These are phyloP conservation scores for Wickerhamomyces silvicola DNA, from an alignment of 805 yeast species.

Conservation along the genomic window DNA sequence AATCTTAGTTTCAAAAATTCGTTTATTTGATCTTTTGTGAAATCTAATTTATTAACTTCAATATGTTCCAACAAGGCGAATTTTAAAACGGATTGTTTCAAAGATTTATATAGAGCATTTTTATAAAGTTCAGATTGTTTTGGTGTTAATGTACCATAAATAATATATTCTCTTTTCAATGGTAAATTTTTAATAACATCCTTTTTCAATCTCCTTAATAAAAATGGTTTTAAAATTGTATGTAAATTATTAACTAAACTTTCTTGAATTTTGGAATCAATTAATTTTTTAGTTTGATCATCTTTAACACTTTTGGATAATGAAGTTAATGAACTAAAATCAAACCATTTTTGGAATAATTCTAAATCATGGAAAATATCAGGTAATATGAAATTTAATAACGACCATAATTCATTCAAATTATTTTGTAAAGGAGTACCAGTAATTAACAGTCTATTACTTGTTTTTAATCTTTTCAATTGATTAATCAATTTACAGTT, in stretches of 20 bases:
- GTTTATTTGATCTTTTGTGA: slow-evolving; percentile 28
- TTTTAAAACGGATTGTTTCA: slow-evolving; percentile 39
- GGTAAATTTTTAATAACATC: slow-evolving; percentile 70
- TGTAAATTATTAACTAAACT: slow-evolving; percentile 72
- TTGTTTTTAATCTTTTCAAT: slow-evolving; percentile 57
- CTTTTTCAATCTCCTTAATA: slow-evolving; percentile 73
- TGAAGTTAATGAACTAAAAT: slow-evolving; percentile 55
- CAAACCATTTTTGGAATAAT: slow-evolving; percentile 91
- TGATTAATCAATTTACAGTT: slow-evolving; percentile 70
- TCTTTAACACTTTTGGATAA: slow-evolving; percentile 25
- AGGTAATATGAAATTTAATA: slow-evolving; percentile 85
- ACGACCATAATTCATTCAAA: slow-evolving; percentile 84
- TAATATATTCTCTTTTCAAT: slow-evolving; percentile 81
- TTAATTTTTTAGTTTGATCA: slow-evolving; percentile 40
- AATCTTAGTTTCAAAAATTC: slow-evolving; percentile 35
- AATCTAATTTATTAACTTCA: slow-evolving; percentile 29
- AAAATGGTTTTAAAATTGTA: slow-evolving; percentile 81
- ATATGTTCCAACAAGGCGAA: slow-evolving; percentile 48
- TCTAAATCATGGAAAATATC: slow-evolving; percentile 89
- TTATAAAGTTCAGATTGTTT: slow-evolving; percentile 61
- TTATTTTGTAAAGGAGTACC: slow-evolving; percentile 98
- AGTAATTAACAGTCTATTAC: slow-evolving; percentile 74
- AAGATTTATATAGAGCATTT: slow-evolving; percentile 36
- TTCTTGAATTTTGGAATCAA: slow-evolving; percentile 52
- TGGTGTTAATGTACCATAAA: slow-evolving; percentile 62